These are phyloP conservation scores for Marchantia paleacea DNA, from an alignment of 225 moss, liverwort and hornwort species.

Conservation along the genomic window DNA sequence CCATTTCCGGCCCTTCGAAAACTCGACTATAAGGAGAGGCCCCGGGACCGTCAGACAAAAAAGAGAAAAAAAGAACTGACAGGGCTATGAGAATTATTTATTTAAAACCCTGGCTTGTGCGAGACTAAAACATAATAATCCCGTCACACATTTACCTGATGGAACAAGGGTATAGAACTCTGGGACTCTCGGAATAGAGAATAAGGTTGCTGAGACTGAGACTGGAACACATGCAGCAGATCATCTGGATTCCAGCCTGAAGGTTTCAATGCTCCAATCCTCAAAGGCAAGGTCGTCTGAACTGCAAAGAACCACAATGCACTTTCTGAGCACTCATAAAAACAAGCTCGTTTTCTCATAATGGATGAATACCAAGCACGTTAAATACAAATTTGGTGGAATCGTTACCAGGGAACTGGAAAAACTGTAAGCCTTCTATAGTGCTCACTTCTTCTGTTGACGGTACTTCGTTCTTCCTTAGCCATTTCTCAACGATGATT, in stretches of 20 bases:
- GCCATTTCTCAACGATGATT: constrained; percentile 73
- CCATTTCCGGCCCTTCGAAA: no score
- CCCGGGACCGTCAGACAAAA: background rate
- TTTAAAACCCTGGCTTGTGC: background rate
- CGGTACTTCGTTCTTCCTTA: constrained; percentile 59
- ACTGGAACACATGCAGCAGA: constrained; percentile 29
- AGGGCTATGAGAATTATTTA: background rate
- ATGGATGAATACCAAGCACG: background rate
- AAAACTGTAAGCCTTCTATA: constrained; percentile 58
- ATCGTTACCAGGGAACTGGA: constrained; percentile 45
- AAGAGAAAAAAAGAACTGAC: background rate
- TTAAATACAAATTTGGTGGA: background rate
- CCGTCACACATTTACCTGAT: constrained; percentile 18
- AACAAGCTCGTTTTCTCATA: background rate
- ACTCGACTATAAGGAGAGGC: no score
- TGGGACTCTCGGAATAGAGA: constrained; percentile 27
- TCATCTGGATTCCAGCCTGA: constrained; percentile 39
- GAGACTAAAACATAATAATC: background rate
- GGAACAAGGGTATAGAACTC: constrained; percentile 12
- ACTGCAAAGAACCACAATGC: constrained; percentile 21
- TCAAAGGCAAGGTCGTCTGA: constrained; percentile 29
- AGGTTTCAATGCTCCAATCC: constrained; percentile 41
- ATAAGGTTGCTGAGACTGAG: constrained; percentile 33
- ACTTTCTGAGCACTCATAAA: background rate
- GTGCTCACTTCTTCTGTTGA: constrained; percentile 79